Conservation (phyloP, 768 basidiomycete genomes). For the Calocybe cyanea region DNA sequence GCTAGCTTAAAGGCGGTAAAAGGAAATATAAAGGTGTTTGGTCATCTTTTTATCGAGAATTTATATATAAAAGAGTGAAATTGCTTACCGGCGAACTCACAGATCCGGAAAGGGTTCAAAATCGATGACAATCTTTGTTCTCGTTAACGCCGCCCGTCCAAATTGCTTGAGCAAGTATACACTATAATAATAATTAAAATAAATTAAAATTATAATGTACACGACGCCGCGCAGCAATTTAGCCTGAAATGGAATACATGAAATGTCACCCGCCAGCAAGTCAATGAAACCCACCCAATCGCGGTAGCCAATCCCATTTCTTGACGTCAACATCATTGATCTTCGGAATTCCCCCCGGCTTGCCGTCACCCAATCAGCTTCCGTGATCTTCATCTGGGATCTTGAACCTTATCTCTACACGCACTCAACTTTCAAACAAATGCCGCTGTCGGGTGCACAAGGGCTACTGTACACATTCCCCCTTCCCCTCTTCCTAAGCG, state of each 20-base stretch:
- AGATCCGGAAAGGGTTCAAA: conserved; percentile 22
- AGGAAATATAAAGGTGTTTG: conserved; percentile 20
- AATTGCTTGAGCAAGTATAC: no score
- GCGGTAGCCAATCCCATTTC: conserved; percentile 2
- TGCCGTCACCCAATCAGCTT: conserved; percentile 8
- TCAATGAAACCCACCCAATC: neutral
- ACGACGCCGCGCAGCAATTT: neutral
- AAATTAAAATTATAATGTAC: no score
- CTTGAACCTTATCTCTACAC: conserved; percentile 32
- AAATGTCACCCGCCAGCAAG: neutral
- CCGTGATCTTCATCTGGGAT: conserved; percentile 15
- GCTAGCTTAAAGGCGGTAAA: no score
- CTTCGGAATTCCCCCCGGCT: conserved; percentile 1
- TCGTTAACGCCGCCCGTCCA: neutral
- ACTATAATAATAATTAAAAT: no score
- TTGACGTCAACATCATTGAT: conserved; percentile 11
- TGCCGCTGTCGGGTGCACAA: neutral
- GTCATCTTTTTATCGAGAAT: conserved; percentile 31
- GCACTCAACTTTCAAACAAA: conserved; percentile 23
- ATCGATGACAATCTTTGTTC: conserved; percentile 2
- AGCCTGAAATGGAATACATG: conserved; percentile 1
- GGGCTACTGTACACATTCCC: no score
- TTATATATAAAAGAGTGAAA: no score
- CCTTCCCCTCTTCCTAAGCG: neutral
- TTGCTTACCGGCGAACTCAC: conserved; percentile 27